Evolutionary conservation across 169 alveolate genomes (phyloP), one percentile per base, ranked within the genome.

Genomic region (Eimeria praecox): DNA sequence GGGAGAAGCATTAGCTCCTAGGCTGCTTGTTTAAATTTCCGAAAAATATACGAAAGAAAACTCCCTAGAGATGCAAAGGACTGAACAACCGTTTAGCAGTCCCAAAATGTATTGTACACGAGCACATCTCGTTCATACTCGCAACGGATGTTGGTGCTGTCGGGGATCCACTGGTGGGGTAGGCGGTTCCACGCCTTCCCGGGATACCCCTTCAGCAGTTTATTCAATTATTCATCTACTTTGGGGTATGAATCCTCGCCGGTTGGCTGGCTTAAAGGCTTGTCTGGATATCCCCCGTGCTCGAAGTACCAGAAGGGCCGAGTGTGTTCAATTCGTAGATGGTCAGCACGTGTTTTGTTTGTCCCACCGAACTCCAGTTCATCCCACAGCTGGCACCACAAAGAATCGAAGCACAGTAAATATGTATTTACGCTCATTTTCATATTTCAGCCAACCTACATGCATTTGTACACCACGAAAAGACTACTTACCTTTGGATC

Each of bases 401-500:
- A 30, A n/a, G 22, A n/a, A 38, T 18, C 46, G 22, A 8, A 64
- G 75, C 75, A 71, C 18, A 0, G 30, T n/a, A 8, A 24, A 69
- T 20, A 20, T 20, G 46, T 30, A 35, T 18, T 71, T 6, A 38
- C 40, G 78, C 1, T n/a, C 78, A 66, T 18, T 66, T 66, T 66
- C 78, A n/a, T n/a, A 18, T 66, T 66, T 27, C 18, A 66, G 78
- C 33, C 33, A n/a, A 10, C 0, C n/a, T 75, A 35, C 46, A 27
- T 35, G 49, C 44, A 35, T 24, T 27, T 42, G 30, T 24, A 24
- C 87, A 14, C 40, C 87, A 52, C n/a, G 49, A 20, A 82, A 46
- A 20, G n/a, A n/a, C n/a, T n/a, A 18, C 90, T 49, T 73, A 56
- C 96, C 94, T 94, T 38, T 30, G 83, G 80, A 27, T 94, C 94